Conservation (phyloP, 2,329 filamentous ascomycete genomes). For the Scopulariopsis brevicaulis region DNA sequence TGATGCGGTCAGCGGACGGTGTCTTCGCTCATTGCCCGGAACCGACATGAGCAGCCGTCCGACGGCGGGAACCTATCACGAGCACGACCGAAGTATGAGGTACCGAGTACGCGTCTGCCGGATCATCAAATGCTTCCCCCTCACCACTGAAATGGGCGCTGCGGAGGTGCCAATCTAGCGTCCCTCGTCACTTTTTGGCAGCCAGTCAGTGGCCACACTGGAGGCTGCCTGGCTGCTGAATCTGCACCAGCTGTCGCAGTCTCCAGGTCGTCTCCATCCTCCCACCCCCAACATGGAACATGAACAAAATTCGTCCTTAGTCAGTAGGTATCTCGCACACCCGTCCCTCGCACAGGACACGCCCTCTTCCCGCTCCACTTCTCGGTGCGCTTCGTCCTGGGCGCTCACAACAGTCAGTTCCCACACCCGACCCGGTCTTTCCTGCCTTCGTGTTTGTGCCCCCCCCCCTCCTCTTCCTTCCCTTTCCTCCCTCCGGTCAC, state of each 20-base stretch:
- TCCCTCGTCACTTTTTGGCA: background rate
- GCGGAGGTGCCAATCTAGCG: background rate
- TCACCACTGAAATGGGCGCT: conserved; percentile 2
- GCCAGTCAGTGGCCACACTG: background rate
- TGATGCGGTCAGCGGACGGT: background rate
- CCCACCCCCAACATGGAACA: background rate
- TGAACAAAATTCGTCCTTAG: background rate
- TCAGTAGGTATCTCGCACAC: conserved; percentile 1
- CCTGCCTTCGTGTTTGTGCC: conserved; percentile 3
- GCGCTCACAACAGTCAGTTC: conserved; percentile 1
- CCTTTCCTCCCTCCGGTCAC: conserved; percentile 1
- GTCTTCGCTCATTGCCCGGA: background rate
- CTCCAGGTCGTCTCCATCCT: background rate
- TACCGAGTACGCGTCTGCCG: background rate
- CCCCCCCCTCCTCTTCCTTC: conserved; percentile 3
- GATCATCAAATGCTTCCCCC: background rate
- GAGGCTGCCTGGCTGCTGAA: background rate
- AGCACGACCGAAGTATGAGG: background rate
- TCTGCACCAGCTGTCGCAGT: background rate
- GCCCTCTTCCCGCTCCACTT: conserved; percentile 5
- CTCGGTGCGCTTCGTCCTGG: conserved; percentile 3
- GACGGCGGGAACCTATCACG: background rate
- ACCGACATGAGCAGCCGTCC: background rate
- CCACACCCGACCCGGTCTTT: conserved; percentile 5
- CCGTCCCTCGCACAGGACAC: conserved; percentile 4